phyloP scores from a whole-genome alignment of 2,329 filamentous ascomycete species.

The Herpotrichia juniperi region DNA sequence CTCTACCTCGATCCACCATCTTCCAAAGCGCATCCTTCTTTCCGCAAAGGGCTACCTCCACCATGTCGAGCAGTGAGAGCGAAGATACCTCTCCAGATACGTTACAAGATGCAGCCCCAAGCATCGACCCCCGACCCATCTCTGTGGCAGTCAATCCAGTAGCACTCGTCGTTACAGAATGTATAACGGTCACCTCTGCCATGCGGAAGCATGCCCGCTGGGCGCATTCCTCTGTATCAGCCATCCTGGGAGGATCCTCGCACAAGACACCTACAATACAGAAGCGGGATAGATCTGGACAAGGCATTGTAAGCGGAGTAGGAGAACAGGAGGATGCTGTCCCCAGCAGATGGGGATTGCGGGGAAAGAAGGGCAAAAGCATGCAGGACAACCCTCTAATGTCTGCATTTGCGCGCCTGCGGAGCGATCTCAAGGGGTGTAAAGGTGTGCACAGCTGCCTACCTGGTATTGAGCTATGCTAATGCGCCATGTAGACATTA shows the following conservation, averaged over 20 bases:
- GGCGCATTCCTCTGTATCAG: constrained; percentile 93
- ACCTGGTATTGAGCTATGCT: constrained; percentile 19
- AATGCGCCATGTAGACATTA: constrained; percentile 68
- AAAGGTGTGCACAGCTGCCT: constrained; percentile 63
- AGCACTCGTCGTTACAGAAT: constrained; percentile 95
- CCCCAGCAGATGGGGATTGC: constrained; percentile 87
- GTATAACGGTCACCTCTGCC: constrained; percentile 95
- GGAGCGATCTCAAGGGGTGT: constrained; percentile 84
- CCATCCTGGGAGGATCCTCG: constrained; percentile 81
- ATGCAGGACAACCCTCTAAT: constrained; percentile 98
- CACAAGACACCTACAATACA: constrained; percentile 50
- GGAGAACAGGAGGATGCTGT: constrained; percentile 62
- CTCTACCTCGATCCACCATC: constrained; percentile 20
- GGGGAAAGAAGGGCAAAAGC: constrained; percentile 95
- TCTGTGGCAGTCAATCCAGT: constrained; percentile 89
- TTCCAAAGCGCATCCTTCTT: constrained; percentile 15
- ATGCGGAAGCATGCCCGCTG: constrained; percentile 98
- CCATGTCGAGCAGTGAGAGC: constrained; percentile 37
- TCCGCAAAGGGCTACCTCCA: constrained; percentile 9
- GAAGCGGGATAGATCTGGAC: constrained; percentile 41
- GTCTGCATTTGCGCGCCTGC: constrained; percentile 87
- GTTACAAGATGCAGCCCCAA: constrained; percentile 28
- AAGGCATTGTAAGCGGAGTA: constrained; percentile 38
- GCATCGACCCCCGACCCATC: constrained; percentile 48
- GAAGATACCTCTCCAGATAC: constrained; percentile 28